Conservation (phyloP, 371 early-diverging fungal genomes). For the Coelomomyces lativittatus region DNA sequence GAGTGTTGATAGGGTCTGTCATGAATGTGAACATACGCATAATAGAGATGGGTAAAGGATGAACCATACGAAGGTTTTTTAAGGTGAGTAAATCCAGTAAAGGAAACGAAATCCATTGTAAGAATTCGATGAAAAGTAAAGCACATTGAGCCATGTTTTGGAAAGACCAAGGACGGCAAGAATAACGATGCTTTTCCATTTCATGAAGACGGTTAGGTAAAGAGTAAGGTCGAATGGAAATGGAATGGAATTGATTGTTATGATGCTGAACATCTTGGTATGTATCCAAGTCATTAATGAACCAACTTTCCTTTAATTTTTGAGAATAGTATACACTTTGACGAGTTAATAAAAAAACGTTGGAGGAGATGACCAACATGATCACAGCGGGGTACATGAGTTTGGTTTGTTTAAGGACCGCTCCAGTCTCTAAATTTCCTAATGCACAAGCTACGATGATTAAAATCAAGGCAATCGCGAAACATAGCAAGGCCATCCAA, state of each 20-base stretch:
- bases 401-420: too few species aligned
- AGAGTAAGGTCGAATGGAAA: too few species aligned
- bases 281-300: not conserved
- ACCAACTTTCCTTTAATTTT: not conserved
- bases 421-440: too few species aligned
- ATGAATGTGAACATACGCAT: not conserved
- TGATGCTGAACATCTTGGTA: not conserved
- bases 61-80: too few species aligned
- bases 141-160: not conserved
- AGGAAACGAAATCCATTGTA: slow-evolving; percentile 1
- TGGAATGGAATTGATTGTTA: not conserved
- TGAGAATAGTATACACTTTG: not conserved
- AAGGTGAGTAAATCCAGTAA: slow-evolving; percentile 1
- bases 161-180: not conserved
- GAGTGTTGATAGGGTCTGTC: not conserved
- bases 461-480: not conserved
- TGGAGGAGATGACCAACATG: too few species aligned
- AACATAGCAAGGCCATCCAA: not conserved
- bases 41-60: too few species aligned
- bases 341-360: not conserved
- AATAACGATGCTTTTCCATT: too few species aligned
- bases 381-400: too few species aligned
- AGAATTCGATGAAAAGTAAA: slow-evolving; percentile 1
- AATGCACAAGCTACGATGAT: not conserved
- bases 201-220: too few species aligned